Evolutionary conservation across 352 stramenopile species (phyloP), one percentile per base, ranked within the genome.

Genomic region (Phytopythium ostracodes): DNA sequence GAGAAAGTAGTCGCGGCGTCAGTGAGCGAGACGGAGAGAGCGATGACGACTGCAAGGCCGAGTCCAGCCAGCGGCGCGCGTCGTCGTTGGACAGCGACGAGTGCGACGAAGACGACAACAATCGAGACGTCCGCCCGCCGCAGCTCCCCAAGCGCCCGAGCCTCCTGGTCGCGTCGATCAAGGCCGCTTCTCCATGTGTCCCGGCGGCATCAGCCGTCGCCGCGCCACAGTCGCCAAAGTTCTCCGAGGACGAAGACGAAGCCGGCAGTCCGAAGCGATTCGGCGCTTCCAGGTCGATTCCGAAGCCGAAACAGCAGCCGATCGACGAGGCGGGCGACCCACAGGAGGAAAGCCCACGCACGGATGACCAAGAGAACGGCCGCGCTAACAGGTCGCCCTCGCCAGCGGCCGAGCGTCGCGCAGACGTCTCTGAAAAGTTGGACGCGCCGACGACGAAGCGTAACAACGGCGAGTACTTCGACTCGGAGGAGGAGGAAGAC

Each of bases 91-190:
- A 70, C 22, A 74, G 70, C 50, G 73, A 55, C 36, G 55, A 70
- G 43, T 61, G 57, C 44, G 61, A 64, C 27, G 29, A 51, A 7
- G 52, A 56, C 40, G 31, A 72, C 57, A 59, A 70, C 44, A 52
- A 49, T 24, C 22, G 59, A 60, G 17, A 8, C 27, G 11, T n/a
- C 35, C 33, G 31, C 61, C n/a, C 38, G 22, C 18, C 44, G 50
- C 9, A 22, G 18, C 53, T 50, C 40, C n/a, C 33, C n/a, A 54
- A 42, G 27, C 29, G 56, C 8, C 65, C 62, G 11, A 77, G 64
- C 22, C 66, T 87, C 5, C 65, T 88, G 22, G 77, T 90, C 9
- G 76, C 81, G 25, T 77, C 83, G 56, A 88, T 88, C 68, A 90
- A 88, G 47, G 74, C 75, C 0, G 56, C 75, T 0, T 79, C 73